Conservation (phyloP, 805 yeast genomes). For the Metschnikowia baotianmanensis region DNA sequence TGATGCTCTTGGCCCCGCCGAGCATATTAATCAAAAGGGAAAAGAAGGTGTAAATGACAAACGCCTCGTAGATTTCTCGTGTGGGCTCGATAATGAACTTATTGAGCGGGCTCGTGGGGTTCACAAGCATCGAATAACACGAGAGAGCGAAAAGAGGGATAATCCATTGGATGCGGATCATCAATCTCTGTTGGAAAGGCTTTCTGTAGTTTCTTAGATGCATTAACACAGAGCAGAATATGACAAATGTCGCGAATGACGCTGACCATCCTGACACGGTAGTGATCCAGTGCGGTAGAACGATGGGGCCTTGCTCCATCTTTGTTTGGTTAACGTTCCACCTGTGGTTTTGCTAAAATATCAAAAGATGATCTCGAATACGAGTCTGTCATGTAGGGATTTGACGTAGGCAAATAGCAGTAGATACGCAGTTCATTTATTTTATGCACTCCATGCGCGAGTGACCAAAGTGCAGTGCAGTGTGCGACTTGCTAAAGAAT, state of each 20-base stretch:
- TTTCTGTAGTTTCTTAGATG: slow-evolving; percentile 69
- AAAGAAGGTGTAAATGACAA: slow-evolving; percentile 91
- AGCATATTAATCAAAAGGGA: slow-evolving; percentile 75
- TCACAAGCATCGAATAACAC: slow-evolving; percentile 57
- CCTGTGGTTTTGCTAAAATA: too few relatives aligned
- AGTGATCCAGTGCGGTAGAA: slow-evolving; percentile 23
- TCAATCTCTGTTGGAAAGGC: slow-evolving; percentile 83
- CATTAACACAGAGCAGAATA: slow-evolving; percentile 25
- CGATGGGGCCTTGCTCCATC: slow-evolving; percentile 4
- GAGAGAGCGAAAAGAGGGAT: slow-evolving; percentile 79
- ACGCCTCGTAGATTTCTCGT: slow-evolving; percentile 91
- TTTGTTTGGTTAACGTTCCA: too few relatives aligned
- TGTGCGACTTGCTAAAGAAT: too few relatives aligned
- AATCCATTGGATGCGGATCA: slow-evolving; percentile 76
- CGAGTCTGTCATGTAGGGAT: too few relatives aligned
- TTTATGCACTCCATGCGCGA: too few relatives aligned
- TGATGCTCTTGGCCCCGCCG: slow-evolving; percentile 90
- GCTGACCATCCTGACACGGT: slow-evolving; percentile 22
- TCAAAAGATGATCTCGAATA: too few relatives aligned
- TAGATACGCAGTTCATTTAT: too few relatives aligned
- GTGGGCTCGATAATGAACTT: slow-evolving; percentile 62
- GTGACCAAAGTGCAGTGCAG: too few relatives aligned
- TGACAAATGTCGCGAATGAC: slow-evolving; percentile 23
- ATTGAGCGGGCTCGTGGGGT: slow-evolving; percentile 41
- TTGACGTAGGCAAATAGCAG: too few relatives aligned